Conservation (phyloP, 495 filamentous ascomycete species). For the Penicillium psychrofluorescens region DNA sequence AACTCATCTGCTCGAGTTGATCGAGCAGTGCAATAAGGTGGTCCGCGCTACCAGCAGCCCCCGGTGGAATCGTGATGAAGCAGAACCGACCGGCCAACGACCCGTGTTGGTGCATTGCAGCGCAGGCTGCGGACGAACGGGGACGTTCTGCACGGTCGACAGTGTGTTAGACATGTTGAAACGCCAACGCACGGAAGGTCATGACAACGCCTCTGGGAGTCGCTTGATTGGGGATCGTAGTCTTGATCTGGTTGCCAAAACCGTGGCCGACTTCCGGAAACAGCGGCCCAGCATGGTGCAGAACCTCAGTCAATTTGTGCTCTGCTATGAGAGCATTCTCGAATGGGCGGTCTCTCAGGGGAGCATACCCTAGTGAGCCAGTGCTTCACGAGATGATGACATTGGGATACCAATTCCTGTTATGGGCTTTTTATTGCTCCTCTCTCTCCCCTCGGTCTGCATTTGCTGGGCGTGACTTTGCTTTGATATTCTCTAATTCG, state of each 20-base stretch:
- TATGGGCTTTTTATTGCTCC: too few species aligned
- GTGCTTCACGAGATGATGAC: too few species aligned
- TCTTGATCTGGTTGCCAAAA: constrained; percentile 72
- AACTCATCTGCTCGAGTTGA: constrained; percentile 72
- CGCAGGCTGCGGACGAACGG: constrained; percentile 90
- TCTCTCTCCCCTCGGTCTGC: too few species aligned
- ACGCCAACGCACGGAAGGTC: constrained; percentile 49
- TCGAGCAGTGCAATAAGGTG: constrained; percentile 72
- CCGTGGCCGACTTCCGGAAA: constrained; percentile 79
- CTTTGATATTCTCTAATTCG: too few species aligned
- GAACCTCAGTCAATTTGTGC: constrained; percentile 85
- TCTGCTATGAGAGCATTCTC: constrained; percentile 91
- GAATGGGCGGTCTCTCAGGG: constrained; percentile 70
- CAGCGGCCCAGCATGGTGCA: constrained; percentile 97
- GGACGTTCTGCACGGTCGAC: constrained; percentile 94
- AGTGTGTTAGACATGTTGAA: constrained; percentile 91
- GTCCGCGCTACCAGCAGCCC: constrained; percentile 25
- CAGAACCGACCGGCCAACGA: constrained; percentile 48
- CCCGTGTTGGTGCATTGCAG: constrained; percentile 92
- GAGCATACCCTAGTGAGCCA: neutral
- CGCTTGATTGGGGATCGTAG: constrained; percentile 49
- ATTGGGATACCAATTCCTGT: neutral
- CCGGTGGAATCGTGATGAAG: constrained; percentile 34
- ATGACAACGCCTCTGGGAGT: constrained; percentile 11
- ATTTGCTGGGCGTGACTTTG: too few species aligned